Evolutionary conservation across 2,329 filamentous ascomycete species (phyloP).

Genomic region (Claviceps quebecensis): DNA sequence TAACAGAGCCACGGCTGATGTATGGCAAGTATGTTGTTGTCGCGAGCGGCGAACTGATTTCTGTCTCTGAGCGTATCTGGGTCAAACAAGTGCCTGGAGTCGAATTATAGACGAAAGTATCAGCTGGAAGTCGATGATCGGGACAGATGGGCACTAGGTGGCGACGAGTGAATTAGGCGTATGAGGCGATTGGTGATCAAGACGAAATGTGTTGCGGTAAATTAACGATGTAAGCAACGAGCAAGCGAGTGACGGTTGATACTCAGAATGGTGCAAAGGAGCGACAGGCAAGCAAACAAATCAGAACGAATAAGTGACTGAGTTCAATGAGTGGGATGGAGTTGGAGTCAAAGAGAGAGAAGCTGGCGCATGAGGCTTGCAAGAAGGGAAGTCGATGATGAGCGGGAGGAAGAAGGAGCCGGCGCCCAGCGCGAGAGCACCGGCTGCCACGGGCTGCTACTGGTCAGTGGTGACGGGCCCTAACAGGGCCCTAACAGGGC

Average conservation of each 20-base stretch:
- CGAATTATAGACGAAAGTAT: background rate
- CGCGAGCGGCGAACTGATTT: background rate
- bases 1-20: background rate
- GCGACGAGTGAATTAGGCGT: constrained; percentile 1
- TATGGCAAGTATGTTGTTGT: background rate
- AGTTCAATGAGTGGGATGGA: constrained; percentile 1
- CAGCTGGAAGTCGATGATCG: background rate
- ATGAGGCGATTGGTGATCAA: background rate
- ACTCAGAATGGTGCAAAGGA: background rate
- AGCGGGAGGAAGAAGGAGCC: constrained; percentile 2
- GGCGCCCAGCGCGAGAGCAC: background rate
- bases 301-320: background rate
- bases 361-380: constrained; percentile 2
- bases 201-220: background rate
- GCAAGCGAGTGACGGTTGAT: constrained; percentile 1
- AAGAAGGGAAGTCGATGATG: constrained; percentile 2
- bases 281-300: background rate
- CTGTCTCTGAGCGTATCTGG: too few species aligned
- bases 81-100: background rate
- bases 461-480: background rate
- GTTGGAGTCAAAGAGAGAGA: background rate
- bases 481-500: too few species aligned
- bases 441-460: background rate
- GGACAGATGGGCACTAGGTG: background rate
- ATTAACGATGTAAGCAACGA: background rate